These are phyloP conservation scores for Daldinia sp. DNA, from an alignment of 2,329 filamentous ascomycete genomes.

Conservation along the genomic window DNA sequence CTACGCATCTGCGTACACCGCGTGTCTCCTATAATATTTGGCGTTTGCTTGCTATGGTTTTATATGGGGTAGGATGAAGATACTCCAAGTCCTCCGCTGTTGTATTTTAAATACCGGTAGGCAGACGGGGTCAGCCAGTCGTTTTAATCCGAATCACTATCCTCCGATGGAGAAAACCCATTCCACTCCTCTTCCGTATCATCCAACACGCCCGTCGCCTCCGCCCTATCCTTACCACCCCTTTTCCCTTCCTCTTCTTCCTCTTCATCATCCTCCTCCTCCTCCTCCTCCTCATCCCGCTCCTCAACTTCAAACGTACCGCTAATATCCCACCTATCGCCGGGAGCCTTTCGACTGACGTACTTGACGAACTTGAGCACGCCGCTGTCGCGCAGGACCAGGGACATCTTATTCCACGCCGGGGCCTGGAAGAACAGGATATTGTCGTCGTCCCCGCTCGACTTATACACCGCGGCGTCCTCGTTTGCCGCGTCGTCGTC, in stretches of 20 bases:
- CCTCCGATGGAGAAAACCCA: conserved; percentile 62
- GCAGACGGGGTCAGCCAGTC: neutral
- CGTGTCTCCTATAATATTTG: neutral
- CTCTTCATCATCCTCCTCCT: conserved; percentile 53
- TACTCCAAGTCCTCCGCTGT: neutral
- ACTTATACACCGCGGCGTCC: conserved; percentile 90
- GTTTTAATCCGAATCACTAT: conserved; percentile 47
- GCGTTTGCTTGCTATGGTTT: neutral
- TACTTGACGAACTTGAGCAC: conserved; percentile 97
- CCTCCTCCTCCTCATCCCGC: conserved; percentile 55
- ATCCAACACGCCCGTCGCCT: conserved; percentile 50
- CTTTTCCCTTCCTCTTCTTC: conserved; percentile 40
- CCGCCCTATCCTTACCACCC: neutral
- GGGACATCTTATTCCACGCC: conserved; percentile 89
- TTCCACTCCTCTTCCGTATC: conserved; percentile 69
- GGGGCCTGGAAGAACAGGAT: conserved; percentile 73
- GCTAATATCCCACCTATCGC: conserved; percentile 92
- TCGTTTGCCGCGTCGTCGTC: conserved; percentile 76
- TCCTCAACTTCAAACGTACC: conserved; percentile 80
- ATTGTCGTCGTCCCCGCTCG: conserved; percentile 79
- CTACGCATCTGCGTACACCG: neutral
- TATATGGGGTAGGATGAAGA: neutral
- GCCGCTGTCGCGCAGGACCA: conserved; percentile 89
- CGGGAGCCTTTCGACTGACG: conserved; percentile 82
- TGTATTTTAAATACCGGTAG: no score